phyloP scores from a whole-genome alignment of 208 protist species.

The Herpetomonas samuelpessoai region DNA sequence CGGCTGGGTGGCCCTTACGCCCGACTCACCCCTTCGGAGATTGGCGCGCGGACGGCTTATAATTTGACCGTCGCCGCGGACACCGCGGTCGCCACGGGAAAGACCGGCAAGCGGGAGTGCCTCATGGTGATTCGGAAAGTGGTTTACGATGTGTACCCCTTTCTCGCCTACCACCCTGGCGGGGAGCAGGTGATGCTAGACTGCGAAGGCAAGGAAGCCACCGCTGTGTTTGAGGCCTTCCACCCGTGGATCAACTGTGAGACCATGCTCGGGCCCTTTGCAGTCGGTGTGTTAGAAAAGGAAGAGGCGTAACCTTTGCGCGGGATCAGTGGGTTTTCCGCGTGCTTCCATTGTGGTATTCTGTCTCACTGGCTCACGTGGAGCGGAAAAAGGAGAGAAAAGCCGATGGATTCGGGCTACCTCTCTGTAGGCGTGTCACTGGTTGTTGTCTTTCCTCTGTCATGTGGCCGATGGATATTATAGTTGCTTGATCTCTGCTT shows the following conservation, averaged over 20 bases:
- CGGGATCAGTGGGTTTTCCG: no score
- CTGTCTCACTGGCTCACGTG: no score
- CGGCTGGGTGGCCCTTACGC: neutral
- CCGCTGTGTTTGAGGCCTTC: slow-evolving; percentile 35
- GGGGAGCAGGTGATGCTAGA: slow-evolving; percentile 25
- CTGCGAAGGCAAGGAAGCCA: slow-evolving; percentile 45
- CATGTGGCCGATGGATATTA: no score
- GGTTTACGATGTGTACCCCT: slow-evolving; percentile 52
- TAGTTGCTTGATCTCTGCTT: neutral
- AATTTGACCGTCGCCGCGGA: neutral
- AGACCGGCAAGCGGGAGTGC: slow-evolving; percentile 13
- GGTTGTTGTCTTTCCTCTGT: no score
- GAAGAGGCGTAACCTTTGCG: no score
- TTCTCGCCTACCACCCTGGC: slow-evolving; percentile 49
- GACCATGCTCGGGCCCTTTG: slow-evolving; percentile 30
- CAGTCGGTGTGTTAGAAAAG: slow-evolving; percentile 20
- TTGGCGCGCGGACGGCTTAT: neutral
- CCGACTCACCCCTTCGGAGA: neutral
- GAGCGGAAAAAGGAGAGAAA: no score
- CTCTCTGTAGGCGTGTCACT: no score
- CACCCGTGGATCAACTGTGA: slow-evolving; percentile 45
- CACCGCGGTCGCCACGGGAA: neutral
- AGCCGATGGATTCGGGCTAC: no score
- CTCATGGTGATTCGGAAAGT: slow-evolving; percentile 44
- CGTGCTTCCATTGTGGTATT: no score